Percentiles rank a stretch among this genome's conserved stretches.
Evolutionary conservation across 805 yeast species (phyloP).

Genomic region (Candida peoriensis): DNA sequence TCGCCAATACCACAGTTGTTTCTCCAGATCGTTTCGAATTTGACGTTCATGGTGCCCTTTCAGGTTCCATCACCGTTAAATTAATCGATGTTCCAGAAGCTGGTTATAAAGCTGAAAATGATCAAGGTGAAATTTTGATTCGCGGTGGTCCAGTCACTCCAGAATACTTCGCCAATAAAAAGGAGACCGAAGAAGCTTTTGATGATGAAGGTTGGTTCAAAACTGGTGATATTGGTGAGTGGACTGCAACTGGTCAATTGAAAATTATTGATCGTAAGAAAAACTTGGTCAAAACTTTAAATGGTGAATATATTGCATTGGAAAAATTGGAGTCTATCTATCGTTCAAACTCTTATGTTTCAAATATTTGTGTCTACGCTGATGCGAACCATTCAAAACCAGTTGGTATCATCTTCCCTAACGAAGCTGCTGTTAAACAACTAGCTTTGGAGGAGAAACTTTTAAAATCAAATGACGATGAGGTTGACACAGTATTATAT

Average conservation of each 20-base stretch:
- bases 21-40: conserved; percentile 61
- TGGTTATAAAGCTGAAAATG: conserved; percentile 82
- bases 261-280: conserved; percentile 89
- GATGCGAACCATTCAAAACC: conserved; percentile 87
- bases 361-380: conserved; percentile 89
- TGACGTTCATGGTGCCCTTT: conserved; percentile 78
- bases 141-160: conserved; percentile 67
- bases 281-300: conserved; percentile 90
- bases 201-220: conserved; percentile 83
- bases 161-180: conserved; percentile 77
- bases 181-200: conserved; percentile 74
- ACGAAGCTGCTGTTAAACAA: conserved; percentile 56
- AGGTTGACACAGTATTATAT: conserved; percentile 43
- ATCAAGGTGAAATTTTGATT: conserved; percentile 90
- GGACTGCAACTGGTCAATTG: conserved; percentile 77
- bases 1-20: conserved; percentile 77
- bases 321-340: conserved; percentile 91
- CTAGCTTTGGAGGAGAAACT: conserved; percentile 55
- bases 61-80: conserved; percentile 81
- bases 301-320: conserved; percentile 96
- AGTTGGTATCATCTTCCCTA: conserved; percentile 83
- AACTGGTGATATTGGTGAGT: conserved; percentile 96
- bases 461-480: conserved; percentile 37
- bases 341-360: conserved; percentile 72
- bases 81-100: conserved; percentile 88